Base-by-base conservation (phyloP, 139 green algal species). In the Diplosphaera chodatii region DNA sequence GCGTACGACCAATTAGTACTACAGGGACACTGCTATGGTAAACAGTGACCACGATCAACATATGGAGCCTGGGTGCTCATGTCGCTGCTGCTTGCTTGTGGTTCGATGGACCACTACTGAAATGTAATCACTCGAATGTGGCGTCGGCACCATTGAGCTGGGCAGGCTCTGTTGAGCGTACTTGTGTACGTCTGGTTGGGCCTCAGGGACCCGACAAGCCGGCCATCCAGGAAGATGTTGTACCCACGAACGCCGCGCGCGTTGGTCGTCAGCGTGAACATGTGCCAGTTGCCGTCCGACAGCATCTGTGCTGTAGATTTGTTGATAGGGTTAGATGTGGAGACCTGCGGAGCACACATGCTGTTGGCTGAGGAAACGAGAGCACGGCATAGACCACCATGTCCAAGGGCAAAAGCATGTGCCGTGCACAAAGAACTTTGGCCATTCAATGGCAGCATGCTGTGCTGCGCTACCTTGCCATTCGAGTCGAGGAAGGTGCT, bases 231-330 rank as follows among this genome's bases (percentile, higher is more conserved):
- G 41, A 83, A 89, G 40, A 90, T 68, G 37, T 70, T 63, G 69
- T 79, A 87, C 63, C 83, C 85, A 1, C 74, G 69, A 3, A 72
- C 34, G 5, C 81, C 41, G 29, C 71, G 72, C 15, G 73, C 67
- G 31, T 76, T 69, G 22, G 80, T 84, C 67, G 80, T 84, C 3
- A 90, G 64, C 0, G 80, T 88, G 59, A 91, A n/a, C 85, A 90
- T 90, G 84, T 90, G 87, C 87, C 87, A 92, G 15, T 66, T 25
- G 23, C 80, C 83, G 66, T 92, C 83, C 20, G 70, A 73, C n/a
- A 82, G 32, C 40, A 18, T 59, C 48, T 59, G 10, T 18, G 18
- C 48, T 25, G 48, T 59, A 10, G 48, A 59, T 23, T 10, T 59
- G 48, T 59, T 59, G 48, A 3, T 59, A 10, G 48, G 3, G 16